Evolutionary conservation across 2,329 filamentous ascomycete genomes (phyloP), one percentile per base, ranked within the genome.

Genomic region (Aspergillus neoniger): DNA sequence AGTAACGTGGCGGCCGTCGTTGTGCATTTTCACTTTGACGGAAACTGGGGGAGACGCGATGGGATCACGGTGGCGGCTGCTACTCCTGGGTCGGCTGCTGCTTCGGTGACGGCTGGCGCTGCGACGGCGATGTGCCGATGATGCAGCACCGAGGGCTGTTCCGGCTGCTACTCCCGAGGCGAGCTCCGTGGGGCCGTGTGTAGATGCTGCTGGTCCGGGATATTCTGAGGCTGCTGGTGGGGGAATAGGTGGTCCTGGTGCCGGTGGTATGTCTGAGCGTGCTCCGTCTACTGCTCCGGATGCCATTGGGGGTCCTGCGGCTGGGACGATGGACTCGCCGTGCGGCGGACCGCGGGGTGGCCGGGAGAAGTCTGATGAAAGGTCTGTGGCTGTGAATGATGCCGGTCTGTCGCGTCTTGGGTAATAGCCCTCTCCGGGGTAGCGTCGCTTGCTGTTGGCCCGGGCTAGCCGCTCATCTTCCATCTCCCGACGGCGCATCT

Each of bases 21-120:
- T 82, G 72, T 88, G 85, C 81, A 88, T 86, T 69, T 87, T 86
- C 44, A 88, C 82, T 71, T 88, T 87, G 58, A 89, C 82, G 30
- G 83, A 86, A 50, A 88, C 84, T 2, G 85, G 85, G n/a, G 85
- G 85, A 0, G 84, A 85, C 23, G 79, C 79, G 30, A 81, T 74
- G 62, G 80, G 79, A 49, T 79, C 77, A 43, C 76, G 71, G 39
- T 66, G 70, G 62, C 72, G 62, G 56, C 69, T 67, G 36, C 70
- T 71, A 17, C 69, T 69, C 48, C 72, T 72, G 43, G 70, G 71
- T 32, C 72, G 62, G 54, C 69, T 67, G 36, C 70, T 70, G 21
- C 69, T 69, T 49, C 72, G 73, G 43, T 70, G 71, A 32, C 72
- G 62, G 56, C 69, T 67, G 36, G 70, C 70, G 21, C 69, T 69